These are phyloP conservation scores for Novymonas esmeraldas DNA, from an alignment of 208 protist genomes.

Conservation along the genomic window DNA sequence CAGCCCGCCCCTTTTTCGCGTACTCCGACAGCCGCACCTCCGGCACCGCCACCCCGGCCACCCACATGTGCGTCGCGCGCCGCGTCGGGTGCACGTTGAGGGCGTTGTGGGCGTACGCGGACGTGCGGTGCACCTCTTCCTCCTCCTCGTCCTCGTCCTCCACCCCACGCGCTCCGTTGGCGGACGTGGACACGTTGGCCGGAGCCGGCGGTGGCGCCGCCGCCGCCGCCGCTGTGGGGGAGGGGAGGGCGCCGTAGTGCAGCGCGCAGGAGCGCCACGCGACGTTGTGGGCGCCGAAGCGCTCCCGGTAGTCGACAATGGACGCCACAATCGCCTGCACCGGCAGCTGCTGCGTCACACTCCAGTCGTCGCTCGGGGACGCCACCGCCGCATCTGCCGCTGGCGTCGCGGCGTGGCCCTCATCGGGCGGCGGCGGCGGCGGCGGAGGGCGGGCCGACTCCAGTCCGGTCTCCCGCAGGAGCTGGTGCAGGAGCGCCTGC, in stretches of 20 bases:
- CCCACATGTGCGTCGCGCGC: constrained; percentile 29
- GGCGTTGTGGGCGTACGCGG: constrained; percentile 36
- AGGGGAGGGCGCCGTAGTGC: constrained; percentile 10
- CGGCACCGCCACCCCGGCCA: constrained; percentile 24
- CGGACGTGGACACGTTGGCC: neutral
- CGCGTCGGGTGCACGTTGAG: constrained; percentile 35
- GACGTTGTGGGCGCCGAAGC: constrained; percentile 35
- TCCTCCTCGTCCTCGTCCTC: neutral
- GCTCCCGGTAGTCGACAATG: constrained; percentile 27
- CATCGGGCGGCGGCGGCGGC: neutral
- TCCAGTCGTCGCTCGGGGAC: constrained; percentile 16
- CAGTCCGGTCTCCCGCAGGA: constrained; percentile 24
- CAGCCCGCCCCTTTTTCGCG: neutral
- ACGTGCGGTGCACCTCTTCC: constrained; percentile 22
- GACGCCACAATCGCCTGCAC: constrained; percentile 24
- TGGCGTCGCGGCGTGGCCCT: neutral
- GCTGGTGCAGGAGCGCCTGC: constrained; percentile 28
- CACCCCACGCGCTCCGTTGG: neutral
- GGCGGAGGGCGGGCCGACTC: neutral
- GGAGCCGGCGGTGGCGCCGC: no score
- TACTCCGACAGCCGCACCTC: neutral
- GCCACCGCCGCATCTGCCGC: neutral
- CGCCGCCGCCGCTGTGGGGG: neutral
- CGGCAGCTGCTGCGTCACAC: constrained; percentile 29
- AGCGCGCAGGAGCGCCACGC: constrained; percentile 16